Evolutionary conservation across 768 basidiomycete genomes (phyloP), one percentile per base, ranked within the genome.

Genomic region (Tricholoma saponaceum): DNA sequence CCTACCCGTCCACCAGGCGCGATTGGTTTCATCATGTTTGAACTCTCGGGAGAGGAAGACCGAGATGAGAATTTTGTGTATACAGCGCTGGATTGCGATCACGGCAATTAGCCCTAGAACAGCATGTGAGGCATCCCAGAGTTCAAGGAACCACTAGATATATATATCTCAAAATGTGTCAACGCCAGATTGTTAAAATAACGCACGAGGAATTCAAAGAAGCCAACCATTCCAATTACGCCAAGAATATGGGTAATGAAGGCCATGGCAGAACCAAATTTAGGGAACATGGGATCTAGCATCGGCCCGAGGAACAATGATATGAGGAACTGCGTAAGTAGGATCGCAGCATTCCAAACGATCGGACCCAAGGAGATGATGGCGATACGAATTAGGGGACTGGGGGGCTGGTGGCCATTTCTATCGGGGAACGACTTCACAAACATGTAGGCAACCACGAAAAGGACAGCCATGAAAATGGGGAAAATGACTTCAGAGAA

Each of bases 11-110:
- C 97, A 99, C 96, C 96, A 99, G 6, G 95, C 95, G 25, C 93
- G 82, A 75, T 98, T 98, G 33, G 93, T 95, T 74, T 98, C 95
- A 70, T 99, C 97, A 70, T 98, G 95, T 77, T 99, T 99, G 83
- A 97, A 97, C 73, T 99, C 97, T 61, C 97, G 89, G 39, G 95
- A 90, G 35, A 98, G 77, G 83, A 95, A 94, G 59, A 96, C 89
- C 0, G 95, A 80, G 67, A 99, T 98, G 56, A 97, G 77, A 58
- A 94, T 80, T 80, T 98, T 98, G 83, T 95, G 88, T 59, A 98
- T 75, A 16, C 90, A 90, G 52, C 97, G 86, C 69, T 98, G 95
- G 56, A 98, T 91, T 56, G 87, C 84, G 59, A 98, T 90, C 59
- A 94, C 89, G 7, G 94, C 83, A 64, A 98, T 92, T 52, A 97